Evolutionary conservation across 2,329 filamentous ascomycete genomes (phyloP).

Genomic region (Tolypocladium guangdongense): DNA sequence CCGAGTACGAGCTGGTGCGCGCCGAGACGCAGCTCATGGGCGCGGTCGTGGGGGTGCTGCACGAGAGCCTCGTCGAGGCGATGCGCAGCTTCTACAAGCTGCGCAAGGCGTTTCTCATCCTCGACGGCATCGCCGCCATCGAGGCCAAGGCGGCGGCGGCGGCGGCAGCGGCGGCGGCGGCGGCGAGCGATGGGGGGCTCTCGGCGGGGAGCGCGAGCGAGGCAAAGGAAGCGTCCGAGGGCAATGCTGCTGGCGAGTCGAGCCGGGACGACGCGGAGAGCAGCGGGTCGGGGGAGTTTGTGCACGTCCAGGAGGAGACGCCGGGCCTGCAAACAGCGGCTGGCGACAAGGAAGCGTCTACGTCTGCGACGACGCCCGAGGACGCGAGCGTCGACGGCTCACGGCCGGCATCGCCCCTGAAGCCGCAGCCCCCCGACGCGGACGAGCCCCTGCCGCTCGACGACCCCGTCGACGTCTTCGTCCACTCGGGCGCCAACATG

Average conservation of each 20-base stretch:
- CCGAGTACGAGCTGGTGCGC: constrained; percentile 75
- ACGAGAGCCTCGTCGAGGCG: constrained; percentile 85
- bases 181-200: constrained; percentile 22
- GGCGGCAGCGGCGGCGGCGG: too few species aligned
- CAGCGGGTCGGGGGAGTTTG: constrained; percentile 26
- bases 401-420: constrained; percentile 8
- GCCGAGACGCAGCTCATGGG: constrained; percentile 83
- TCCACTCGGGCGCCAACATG: constrained; percentile 80
- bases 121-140: constrained; percentile 67
- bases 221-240: constrained; percentile 9
- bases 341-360: constrained; percentile 11
- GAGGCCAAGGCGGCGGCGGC: constrained; percentile 49
- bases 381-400: constrained; percentile 1
- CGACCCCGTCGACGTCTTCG: constrained; percentile 73
- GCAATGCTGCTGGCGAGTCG: constrained; percentile 13
- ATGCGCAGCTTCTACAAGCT: constrained; percentile 89
- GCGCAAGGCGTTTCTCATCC: constrained; percentile 73
- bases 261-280: constrained; percentile 2
- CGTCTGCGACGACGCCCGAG: constrained; percentile 9
- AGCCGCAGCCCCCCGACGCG: constrained; percentile 21
- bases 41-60: constrained; percentile 78
- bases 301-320: constrained; percentile 41
- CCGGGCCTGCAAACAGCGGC: constrained; percentile 31
- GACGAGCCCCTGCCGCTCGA: constrained; percentile 50
- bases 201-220: not conserved